Percentiles rank a stretch among this genome's conserved stretches.
Conservation (phyloP, 2,329 filamentous ascomycete genomes). For the Blumeria hordei region DNA sequence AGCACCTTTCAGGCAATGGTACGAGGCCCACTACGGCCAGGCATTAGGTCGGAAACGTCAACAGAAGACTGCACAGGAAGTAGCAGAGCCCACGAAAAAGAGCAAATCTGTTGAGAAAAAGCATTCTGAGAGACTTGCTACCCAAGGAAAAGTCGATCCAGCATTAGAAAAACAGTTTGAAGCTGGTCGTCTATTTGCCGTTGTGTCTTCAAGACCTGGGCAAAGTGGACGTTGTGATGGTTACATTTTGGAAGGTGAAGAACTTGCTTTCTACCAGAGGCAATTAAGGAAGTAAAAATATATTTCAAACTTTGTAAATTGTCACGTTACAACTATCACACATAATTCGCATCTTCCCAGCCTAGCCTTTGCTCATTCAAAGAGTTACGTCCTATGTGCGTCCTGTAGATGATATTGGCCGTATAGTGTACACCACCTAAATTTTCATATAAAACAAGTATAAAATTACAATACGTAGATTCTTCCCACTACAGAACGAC, state of each 20-base stretch:
- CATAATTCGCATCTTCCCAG: too few relatives aligned
- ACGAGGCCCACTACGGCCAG: slow-evolving; percentile 98
- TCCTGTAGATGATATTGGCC: too few relatives aligned
- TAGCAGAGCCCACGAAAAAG: slow-evolving; percentile 39
- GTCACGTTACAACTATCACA: too few relatives aligned
- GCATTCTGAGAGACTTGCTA: slow-evolving; percentile 68
- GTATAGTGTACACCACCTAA: too few relatives aligned
- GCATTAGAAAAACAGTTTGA: slow-evolving; percentile 97
- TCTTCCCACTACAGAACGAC: too few relatives aligned
- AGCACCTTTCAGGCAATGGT: slow-evolving; percentile 98
- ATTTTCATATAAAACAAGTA: too few relatives aligned
- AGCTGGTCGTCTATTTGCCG: slow-evolving; percentile 89
- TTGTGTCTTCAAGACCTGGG: slow-evolving; percentile 77
- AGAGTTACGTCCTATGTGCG: too few relatives aligned
- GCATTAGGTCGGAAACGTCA: slow-evolving; percentile 74
- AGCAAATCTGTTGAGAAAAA: slow-evolving; percentile 90
- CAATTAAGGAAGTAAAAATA: slow-evolving; percentile 83
- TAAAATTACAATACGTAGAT: too few relatives aligned
- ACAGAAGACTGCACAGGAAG: slow-evolving; percentile 35
- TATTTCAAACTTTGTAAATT: too few relatives aligned
- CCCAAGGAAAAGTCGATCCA: slow-evolving; percentile 73
- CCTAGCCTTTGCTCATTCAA: too few relatives aligned
- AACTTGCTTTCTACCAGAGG: slow-evolving; percentile 99
- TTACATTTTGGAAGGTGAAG: slow-evolving; percentile 97
- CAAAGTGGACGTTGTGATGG: slow-evolving; percentile 94